Evolutionary conservation across 331 rosid genomes (phyloP), one percentile per base, ranked within the genome.

Genomic region (Rosa hybrid): DNA sequence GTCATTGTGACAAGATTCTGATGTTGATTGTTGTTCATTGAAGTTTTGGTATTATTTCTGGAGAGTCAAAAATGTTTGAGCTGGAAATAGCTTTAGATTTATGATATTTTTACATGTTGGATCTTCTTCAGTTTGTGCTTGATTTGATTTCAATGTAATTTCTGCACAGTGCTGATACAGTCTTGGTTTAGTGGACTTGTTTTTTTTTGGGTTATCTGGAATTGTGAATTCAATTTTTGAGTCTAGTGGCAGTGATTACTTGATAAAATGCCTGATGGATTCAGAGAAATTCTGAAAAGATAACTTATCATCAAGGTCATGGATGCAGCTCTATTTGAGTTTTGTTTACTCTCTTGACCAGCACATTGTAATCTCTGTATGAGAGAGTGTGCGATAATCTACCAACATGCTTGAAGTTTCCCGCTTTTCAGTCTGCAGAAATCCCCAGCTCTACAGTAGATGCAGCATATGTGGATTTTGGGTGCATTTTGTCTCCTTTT

Each of bases 71-170:
- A 56, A 5, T 17, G 42, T 11, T 48, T 46, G 44, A 60, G 71
- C 72, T 75, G 54, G 73, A 72, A 48, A 49, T 68, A 6, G 20
- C n/a, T 34, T 49, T 23, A 13, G 68, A 38, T 77, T 71, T 60
- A 10, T 69, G 62, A 41, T 71, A 1, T 4, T 25, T 45, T 77
- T 10, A 16, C 8, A 3, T 30, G 48, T 30, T 77, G 75, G 41
- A 50, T 56, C 46, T 38, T 51, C 17, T 80, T 82, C 23, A 38
- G 2, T 82, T 79, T 39, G 51, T 23, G 51, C 38, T 62, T 71
- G 72, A n/a, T 39, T 18, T 41, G 50, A 41, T 64, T 38, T 65
- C 12, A 38, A 11, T 48, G 9, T 45, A 2, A 27, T 18, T 25
- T 25, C 25, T 74, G 68, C 41, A 14, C n/a, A 74, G 30, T 12